Evolutionary conservation across 495 filamentous ascomycete species (phyloP).

Genomic region (Geoglossum glabrum): DNA sequence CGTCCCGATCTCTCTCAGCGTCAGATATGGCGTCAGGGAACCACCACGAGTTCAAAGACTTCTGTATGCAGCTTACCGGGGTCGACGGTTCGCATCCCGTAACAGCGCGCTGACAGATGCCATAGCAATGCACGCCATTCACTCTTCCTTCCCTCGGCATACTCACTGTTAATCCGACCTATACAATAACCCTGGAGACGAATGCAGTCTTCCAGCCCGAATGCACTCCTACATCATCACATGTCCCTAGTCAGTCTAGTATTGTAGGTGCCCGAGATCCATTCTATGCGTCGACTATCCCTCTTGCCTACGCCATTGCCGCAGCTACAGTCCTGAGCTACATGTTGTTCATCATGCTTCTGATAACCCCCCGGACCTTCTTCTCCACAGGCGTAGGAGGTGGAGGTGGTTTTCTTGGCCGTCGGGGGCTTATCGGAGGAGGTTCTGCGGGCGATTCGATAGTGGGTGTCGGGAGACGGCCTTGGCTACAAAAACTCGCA

Average conservation of each 20-base stretch:
- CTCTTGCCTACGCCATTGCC: constrained; percentile 79
- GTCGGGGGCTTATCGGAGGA: constrained; percentile 69
- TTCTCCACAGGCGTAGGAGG: constrained; percentile 54
- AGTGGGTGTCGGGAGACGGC: constrained; percentile 73
- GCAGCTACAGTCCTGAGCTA: constrained; percentile 83
- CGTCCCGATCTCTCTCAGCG: not conserved
- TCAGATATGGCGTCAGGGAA: not conserved
- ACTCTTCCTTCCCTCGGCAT: constrained; percentile 19
- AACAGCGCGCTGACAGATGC: not conserved
- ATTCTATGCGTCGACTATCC: constrained; percentile 81
- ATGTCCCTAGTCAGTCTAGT: constrained; percentile 10
- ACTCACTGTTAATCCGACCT: constrained; percentile 13
- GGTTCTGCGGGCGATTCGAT: constrained; percentile 47
- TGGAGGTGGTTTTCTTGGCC: constrained; percentile 50
- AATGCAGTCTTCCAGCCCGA: constrained; percentile 20
- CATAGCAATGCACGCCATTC: constrained; percentile 21
- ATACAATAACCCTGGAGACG: constrained; percentile 18
- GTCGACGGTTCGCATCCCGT: not conserved
- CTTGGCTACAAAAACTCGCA: constrained; percentile 91
- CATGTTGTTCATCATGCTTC: constrained; percentile 80
- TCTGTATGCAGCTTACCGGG: not conserved
- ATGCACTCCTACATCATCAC: constrained; percentile 8
- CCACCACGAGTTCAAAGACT: not conserved
- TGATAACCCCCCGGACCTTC: constrained; percentile 80
- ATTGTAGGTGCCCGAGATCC: constrained; percentile 49